Evolutionary conservation across 768 basidiomycete genomes (phyloP).

Genomic region (Myochromella boudieri): DNA sequence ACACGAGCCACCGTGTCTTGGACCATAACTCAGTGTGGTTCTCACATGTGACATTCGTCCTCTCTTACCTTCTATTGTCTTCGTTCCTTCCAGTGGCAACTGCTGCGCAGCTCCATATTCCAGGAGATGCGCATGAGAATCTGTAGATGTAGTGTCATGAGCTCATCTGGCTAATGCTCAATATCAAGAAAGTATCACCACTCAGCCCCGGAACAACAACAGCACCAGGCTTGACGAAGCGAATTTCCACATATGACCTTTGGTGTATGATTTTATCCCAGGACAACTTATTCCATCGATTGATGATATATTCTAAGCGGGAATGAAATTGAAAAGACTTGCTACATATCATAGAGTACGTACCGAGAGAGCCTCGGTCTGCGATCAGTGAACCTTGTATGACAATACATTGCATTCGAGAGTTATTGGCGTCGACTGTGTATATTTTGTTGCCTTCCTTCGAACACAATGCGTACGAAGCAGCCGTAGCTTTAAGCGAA

Average conservation of each 20-base stretch:
- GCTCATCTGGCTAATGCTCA: neutral
- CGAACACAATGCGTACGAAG: constrained; percentile 64
- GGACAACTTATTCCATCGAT: constrained; percentile 34
- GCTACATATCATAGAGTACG: constrained; percentile 19
- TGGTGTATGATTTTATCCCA: constrained; percentile 18
- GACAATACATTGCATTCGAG: constrained; percentile 63
- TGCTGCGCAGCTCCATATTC: constrained; percentile 72
- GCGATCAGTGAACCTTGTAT: constrained; percentile 49
- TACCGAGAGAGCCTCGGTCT: constrained; percentile 58
- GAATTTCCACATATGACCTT: constrained; percentile 34
- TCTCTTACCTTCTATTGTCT: constrained; percentile 51
- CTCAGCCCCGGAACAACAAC: constrained; percentile 73
- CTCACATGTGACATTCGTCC: neutral
- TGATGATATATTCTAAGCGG: constrained; percentile 38
- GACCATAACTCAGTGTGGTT: neutral
- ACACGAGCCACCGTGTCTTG: constrained; percentile 66
- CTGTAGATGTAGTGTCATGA: constrained; percentile 31
- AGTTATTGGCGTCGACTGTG: constrained; percentile 58
- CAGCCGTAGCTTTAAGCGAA: neutral
- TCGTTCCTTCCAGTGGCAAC: constrained; percentile 64
- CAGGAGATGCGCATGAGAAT: constrained; percentile 78
- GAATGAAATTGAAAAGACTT: neutral
- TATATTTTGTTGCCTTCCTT: constrained; percentile 52
- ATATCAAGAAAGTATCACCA: constrained; percentile 36
- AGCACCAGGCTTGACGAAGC: constrained; percentile 52